Evolutionary conservation across 2,329 filamentous ascomycete genomes (phyloP), one percentile per base, ranked within the genome.

Genomic region (Pezicula rhizophila): DNA sequence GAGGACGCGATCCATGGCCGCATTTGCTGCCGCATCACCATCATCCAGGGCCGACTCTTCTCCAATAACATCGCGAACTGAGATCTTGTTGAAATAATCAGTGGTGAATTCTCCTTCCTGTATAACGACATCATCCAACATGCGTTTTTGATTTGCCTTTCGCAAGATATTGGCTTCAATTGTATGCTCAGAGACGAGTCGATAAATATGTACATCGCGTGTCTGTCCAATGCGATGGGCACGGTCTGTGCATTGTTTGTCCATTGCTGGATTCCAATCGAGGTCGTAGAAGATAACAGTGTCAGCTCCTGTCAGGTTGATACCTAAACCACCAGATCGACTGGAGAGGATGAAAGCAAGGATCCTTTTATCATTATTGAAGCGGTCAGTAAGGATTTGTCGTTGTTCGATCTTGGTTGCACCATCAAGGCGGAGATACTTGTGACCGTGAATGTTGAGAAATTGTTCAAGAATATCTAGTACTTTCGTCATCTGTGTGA

Each of bases 241-340:
- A 60, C 93, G 82, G 66, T 99, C 95, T 70, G 99, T 95, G 62
- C 93, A 99, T 68, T 99, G 93, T 68, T 96, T 96, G 72, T 99
- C 93, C 93, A 99, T 99, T 45, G 95, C 93, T 0, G 93, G 93
- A 61, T 99, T 99, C 95, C 95, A 99, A 66, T 99, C 93, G 51
- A 97, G 84, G 63, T 99, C 93, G 69, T 97, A 99, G 68, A 99
- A 99, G 57, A 99, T 96, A 60, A 99, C 93, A 0, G 91, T 96
- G 66, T 97, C 93, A 5, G 93, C 93, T 43, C 93, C 93, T 0
- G 92, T 97, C 39, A 99, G 76, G 61, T 99, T 99, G 72, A 99
- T 95, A 49, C 93, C 93, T 1, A 99, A 75, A 48, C 93, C 93
- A 57, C 93, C 93, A 0, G 93, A 96, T 49, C 93, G 83, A 44